Base-by-base conservation (phyloP, 2,329 filamentous ascomycete genomes). In the Penicillium digitatum region DNA sequence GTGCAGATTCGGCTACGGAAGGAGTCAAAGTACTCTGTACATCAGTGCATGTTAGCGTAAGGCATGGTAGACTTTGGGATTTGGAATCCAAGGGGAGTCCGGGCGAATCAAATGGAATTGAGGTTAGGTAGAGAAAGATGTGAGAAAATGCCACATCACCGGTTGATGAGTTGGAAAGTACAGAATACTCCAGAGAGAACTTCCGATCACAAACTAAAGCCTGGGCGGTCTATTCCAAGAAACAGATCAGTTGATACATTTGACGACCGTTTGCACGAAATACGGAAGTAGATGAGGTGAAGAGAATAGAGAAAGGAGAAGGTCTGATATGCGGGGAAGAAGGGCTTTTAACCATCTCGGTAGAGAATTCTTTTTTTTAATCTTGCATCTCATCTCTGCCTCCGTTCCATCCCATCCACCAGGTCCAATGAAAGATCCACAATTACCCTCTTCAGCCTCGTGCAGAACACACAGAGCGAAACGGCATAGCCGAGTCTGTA, bases 401-500 rank as follows among this genome's bases (percentile, higher is more conserved):
- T 16, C 27, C 39, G n/a, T 27, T 42, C 26, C 20, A 22, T 39
- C 18, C 14, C 8, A 24, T 16, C 8, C 16, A 27, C 20, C 16
- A 16, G 34, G 35, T 14, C 9, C 48, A 27, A 46, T 52, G 43
- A 45, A 55, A 45, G 34, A 45, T 32, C 29, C 37, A 39, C 35
- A 5, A 55, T 54, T 54, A 46, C 55, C 53, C 52, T 54, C 48
- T 60, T 58, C 55, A 56, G 58, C 58, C 44, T 35, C 24, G 38
- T 52, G 50, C 55, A 60, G 55, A 45, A 42, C 18, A 47, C 48
- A 20, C 4, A 42, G 53, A 40, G 48, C 7, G 5, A 22, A 34
- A 35, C 27, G 44, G 37, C 53, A 60, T 62, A 60, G 60, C 60
- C 56, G 58, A 58, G 60, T 24, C 31, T 49, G 45, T 40, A 44